Evolutionary conservation across 2,329 filamentous ascomycete species (phyloP), one percentile per base, ranked within the genome.

Genomic region (Stemphylium vesicarium): DNA sequence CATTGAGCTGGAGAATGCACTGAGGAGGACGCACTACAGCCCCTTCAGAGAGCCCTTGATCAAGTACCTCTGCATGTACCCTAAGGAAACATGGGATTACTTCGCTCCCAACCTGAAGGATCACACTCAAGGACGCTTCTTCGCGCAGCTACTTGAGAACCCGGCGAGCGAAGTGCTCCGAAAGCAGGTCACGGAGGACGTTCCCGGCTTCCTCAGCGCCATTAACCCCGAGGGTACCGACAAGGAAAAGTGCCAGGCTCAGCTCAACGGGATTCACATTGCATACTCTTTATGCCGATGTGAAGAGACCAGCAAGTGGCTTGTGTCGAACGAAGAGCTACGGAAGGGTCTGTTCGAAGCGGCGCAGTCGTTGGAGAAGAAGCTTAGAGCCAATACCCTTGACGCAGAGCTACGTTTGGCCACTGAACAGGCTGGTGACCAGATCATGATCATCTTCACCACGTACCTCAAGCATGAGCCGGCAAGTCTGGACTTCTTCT

Each of bases 21-120:
- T 99, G 35, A 86, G 95, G 29, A 82, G 95, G 56, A 99, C 95
- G 1, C 89, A 93, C 42, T 88, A 91, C 65, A 98, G 93, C 68
- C 94, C 94, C 0, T 98, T 99, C 82, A 85, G 96, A 39, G 85
- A 88, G 54, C 94, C 95, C 0, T 83, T 99, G 16, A 92, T 96
- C 74, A 91, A 92, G 70, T 99, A 96, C 72, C 84, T 99, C 58
- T 96, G 96, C 74, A 86, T 92, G 55, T 99, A 98, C 70, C 88
- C 95, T 0, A 89, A 90, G 60, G 93, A 99, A 68, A 86, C 93
- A 4, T 96, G 92, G 88, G 78, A 82, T 1, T 89, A 92, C 68
- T 88, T 98, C 60, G 81, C 89, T n/a, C 84, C 84, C 20, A 91
- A 88, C 66, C 81, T 98, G 50, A 89, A 91, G 56, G 91, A 98